Evolutionary conservation across 2,329 filamentous ascomycete species (phyloP), one percentile per base, ranked within the genome.

Genomic region (Colletotrichum falcatum): DNA sequence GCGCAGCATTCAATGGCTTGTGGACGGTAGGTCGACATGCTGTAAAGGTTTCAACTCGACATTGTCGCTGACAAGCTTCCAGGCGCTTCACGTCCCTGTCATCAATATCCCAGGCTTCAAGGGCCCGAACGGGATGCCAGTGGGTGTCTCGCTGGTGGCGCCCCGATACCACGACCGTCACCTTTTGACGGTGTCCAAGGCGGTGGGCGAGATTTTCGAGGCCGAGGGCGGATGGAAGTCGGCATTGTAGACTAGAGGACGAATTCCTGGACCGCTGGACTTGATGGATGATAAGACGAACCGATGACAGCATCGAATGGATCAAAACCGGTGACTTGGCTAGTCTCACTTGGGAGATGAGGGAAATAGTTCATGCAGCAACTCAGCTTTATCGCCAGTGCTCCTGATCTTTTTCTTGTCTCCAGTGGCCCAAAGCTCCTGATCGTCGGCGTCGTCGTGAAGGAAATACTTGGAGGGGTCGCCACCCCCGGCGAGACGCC

Each of bases 91-190:
- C 71, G 86, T 83, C 1, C 90, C 90, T 0, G 87, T 89, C 0
- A 78, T 91, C n/a, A 91, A 92, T 70, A 77, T 92, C 0, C 89
- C 89, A 0, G 90, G 89, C 0, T 91, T 92, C 73, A 78, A 82
- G 42, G 89, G 90, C 30, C 61, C 72, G 2, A 75, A 77, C n/a
- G 78, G 76, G 23, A 81, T 92, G 82, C 90, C 90, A 0, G 83
- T 92, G 46, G 90, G 90, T 0, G 68, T 90, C 18, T 87, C 85
- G 0, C 77, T 89, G 0, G 83, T 89, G 0, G 82, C 83, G 0
- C 79, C 83, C 1, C 77, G 86, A 7, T 88, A 84, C 72, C 77
- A 75, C 1, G 86, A 88, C 74, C 76, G 80, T 48, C 80, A 83
- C 60, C 78, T 87, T 26, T 75, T 87, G 46, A 76, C 77, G 48